These are phyloP conservation scores for Fusarium equiseti DNA, from an alignment of 2,329 filamentous ascomycete genomes.

Conservation along the genomic window DNA sequence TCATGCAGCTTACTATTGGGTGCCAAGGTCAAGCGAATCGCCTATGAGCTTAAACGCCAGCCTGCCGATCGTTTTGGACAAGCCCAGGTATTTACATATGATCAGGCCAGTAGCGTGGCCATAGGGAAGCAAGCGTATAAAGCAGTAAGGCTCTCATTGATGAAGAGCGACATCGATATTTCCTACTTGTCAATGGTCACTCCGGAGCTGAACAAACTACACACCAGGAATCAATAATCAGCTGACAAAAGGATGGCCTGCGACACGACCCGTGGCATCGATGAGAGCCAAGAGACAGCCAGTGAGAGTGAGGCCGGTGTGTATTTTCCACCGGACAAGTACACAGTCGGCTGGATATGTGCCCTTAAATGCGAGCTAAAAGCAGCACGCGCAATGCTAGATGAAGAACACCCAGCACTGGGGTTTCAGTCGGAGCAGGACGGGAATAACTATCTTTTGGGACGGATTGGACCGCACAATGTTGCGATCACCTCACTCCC, in stretches of 20 bases:
- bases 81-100: too few species aligned
- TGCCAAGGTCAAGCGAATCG: too few species aligned
- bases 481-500: neutral
- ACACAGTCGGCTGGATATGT: constrained; percentile 2
- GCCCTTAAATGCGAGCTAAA: neutral
- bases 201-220: too few species aligned
- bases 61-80: too few species aligned
- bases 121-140: too few species aligned
- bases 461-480: neutral
- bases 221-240: rapidly evolving
- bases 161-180: too few species aligned
- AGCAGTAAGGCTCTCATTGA: too few species aligned
- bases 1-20: too few species aligned
- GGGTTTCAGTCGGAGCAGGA: neutral
- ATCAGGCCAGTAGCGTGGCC: too few species aligned
- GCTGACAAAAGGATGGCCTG: rapidly evolving
- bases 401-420: neutral
- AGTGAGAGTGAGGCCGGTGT: too few species aligned
- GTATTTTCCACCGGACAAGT: neutral
- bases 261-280: neutral
- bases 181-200: rapidly evolving
- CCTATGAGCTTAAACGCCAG: too few species aligned
- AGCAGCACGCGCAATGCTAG: neutral
- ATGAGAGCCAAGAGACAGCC: neutral
- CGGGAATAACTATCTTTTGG: neutral